Base-by-base conservation (phyloP, 352 stramenopile species). In the Aphanomyces astaci region DNA sequence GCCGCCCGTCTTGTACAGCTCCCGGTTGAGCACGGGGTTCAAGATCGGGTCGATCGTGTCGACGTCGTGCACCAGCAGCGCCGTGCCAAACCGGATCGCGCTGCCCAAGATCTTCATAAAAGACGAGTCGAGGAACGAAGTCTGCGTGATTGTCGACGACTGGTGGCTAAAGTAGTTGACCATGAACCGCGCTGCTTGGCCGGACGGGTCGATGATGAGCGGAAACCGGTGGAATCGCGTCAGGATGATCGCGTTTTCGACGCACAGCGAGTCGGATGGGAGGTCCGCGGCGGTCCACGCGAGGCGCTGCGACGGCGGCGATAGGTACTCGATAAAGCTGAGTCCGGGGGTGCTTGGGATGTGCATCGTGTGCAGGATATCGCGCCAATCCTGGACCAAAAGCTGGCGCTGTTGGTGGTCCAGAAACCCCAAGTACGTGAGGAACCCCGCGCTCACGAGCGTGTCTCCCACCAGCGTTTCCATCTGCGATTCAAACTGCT, bases 71-170 rank as follows among this genome's bases (percentile, higher is more conserved):
- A 99, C 97, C 13, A 99, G 76, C 33, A 99, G 79, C 36, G 97
- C 94, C 28, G 95, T 99, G 40, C 98, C 98, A 75, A 99, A 99
- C 43, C 98, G 96, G 78, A 99, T 97, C 28, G 97, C 96, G 72
- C 95, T 98, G n/a, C 96, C 96, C 24, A 99, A 79, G n/a, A 98
- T 98, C 76, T 99, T 99, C 84, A 99, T 98, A 81, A 99, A 99
- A 7, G 92, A 96, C 46, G 95, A 97, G 74, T 99, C 97, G 59
- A 99, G 77, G 78, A 99, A 99, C 31, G 96, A 99, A 3, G 97
- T 99, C 68, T 98, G 98, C 55, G 97, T 84, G 63, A 99, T 98
- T 71, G 97, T 97, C 22, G 83, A 82, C 57, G 82, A 91, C 72
- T 97, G 91, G 22, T 95, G 76, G 48, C 88, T 87, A 72, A 98